Evolutionary conservation across 495 filamentous ascomycete species (phyloP), one percentile per base, ranked within the genome.

Genomic region (Pseudevernia furfuracea): DNA sequence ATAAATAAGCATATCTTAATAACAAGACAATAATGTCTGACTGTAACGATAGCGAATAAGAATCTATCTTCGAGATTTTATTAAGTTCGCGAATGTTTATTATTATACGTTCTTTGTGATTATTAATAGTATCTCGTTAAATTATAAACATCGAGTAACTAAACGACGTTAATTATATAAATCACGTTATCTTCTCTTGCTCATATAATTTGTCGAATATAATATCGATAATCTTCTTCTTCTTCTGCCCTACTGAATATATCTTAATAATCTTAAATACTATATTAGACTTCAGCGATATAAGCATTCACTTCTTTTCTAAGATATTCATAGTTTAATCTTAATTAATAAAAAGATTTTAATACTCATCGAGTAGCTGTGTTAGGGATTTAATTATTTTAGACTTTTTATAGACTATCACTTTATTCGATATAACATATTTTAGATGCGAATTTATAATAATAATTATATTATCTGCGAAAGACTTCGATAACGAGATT

Each of bases 191-290:
- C 28, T 63, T 61, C 15, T 36, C n/a, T 58, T 66, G 49, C 23
- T 66, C 28, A 53, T 69, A 61, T 41, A 69, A 21, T 37, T 67
- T 59, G 52, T 67, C 39, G 60, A 66, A 65, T 6, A 28, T 61
- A 58, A 62, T 39, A 62, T 68, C 53, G 32, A 68, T 59, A 14
- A 70, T 15, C 43, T 69, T 59, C 9, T 53, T 37, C 21, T 66
- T 30, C 11, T 65, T 55, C 10, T 37, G 37, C 49, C 10, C 12
- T 60, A 65, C 53, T 14, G 28, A 25, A 11, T 52, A 65, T 34
- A 61, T 37, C 7, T 36, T 52, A 49, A 2, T 34, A 30, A 14
- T 37, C 34, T 44, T 60, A 65, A 41, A 30, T 19, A 37, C n/a
- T 55, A 21, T 11, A 61, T 46, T 23, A 52, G n/a, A n/a, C 12